These are phyloP conservation scores for Gossypium schwendimanii DNA, from an alignment of 441 rosid species.

Conservation along the genomic window DNA sequence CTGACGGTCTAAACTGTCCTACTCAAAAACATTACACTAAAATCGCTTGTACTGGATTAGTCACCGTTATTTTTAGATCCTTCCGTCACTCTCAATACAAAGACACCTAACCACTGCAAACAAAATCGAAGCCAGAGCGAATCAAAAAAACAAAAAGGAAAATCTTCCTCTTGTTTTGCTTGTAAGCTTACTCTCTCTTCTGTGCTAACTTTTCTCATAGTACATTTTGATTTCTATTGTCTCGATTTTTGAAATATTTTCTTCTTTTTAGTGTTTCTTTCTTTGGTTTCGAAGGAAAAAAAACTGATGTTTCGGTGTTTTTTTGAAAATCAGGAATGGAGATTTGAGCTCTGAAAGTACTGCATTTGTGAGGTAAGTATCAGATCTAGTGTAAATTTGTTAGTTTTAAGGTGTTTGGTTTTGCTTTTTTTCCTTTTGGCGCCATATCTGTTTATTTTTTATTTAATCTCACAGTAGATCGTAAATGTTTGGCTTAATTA, in stretches of 20 bases:
- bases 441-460: constrained; percentile 9
- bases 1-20: neutral
- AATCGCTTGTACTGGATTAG: neutral
- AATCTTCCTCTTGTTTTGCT: constrained; percentile 22
- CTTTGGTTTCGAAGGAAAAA: neutral
- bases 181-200: constrained; percentile 20
- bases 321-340: constrained; percentile 31
- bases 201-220: constrained; percentile 23
- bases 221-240: constrained; percentile 13
- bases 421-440: constrained; percentile 12
- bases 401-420: neutral
- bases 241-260: neutral
- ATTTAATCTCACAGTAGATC: constrained; percentile 13
- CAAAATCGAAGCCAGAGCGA: neutral
- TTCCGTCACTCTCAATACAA: neutral
- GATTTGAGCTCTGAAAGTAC: constrained; percentile 28
- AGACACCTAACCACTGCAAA: too few relatives aligned
- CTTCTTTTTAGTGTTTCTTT: constrained; percentile 7
- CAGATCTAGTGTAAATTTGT: constrained; percentile 49
- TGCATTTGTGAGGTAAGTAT: constrained; percentile 38
- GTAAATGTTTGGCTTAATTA: constrained; percentile 1
- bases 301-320: constrained; percentile 15
- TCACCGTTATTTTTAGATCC: constrained; percentile 7
- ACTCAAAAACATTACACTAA: neutral
- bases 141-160: neutral